Base-by-base conservation (phyloP, 768 basidiomycete genomes). In the Agrocybe pediades region DNA sequence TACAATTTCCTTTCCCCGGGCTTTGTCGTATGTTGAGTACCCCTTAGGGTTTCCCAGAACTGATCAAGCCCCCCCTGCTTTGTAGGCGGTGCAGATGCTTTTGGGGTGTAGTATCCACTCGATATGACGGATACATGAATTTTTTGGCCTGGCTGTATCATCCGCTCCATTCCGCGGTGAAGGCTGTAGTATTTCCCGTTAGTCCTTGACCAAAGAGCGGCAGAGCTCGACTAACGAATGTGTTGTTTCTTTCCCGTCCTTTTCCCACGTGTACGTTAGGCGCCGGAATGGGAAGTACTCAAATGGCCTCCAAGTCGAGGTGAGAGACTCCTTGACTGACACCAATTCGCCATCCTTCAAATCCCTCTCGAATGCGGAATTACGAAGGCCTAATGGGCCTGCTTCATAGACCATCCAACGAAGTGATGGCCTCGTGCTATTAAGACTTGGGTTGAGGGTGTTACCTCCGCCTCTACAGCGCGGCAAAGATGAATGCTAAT, bases 371-470 rank as follows among this genome's bases (percentile, higher is more conserved):
- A 59, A 49, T 49, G n/a, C 26, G 2, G 24, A 24, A 39, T 51
- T 52, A 15, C 44, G 29, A 36, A 67, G 59, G 2, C 65, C 65
- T 16, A 55, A 29, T 4, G 46, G 52, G n/a, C 30, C 49, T 6
- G 66, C 66, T 49, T 67, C 63, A 19, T 55, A 55, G 0, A 57
- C 53, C 64, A 66, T 66, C 65, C 63, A 66, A 11, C 62, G 29
- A 3, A 63, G 46, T 13, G 66, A 53, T 0, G 63, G 61, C 16
- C 54, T 29, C 26, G 48, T 55, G n/a, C 57, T 57, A 41, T 62
- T 50, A 53, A 68, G 44, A 2, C 50, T 40, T 30, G 9, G 13
- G 29, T 68, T 68, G 11, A 45, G 16, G 15, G n/a, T 30, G 33
- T 59, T 63, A 4, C 65, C 63, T 1, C 65, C 53, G 46, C 67